Conservation (phyloP, 2,329 filamentous ascomycete species). For the Claviceps digitariae region DNA sequence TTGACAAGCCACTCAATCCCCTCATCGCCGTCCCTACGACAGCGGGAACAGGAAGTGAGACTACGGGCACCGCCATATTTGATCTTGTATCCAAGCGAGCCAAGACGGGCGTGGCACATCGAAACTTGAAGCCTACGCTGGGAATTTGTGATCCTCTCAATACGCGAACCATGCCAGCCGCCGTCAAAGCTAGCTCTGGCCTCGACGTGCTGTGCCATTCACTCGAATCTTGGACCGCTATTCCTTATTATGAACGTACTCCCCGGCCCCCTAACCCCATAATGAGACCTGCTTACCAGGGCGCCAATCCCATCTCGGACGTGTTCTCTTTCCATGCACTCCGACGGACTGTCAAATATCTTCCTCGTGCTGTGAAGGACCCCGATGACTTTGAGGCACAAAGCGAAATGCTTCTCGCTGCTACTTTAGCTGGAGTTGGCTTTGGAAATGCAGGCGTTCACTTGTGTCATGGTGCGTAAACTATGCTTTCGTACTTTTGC, state of each 20-base stretch:
- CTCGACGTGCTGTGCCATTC: slow-evolving; percentile 92
- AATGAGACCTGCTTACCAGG: slow-evolving; percentile 84
- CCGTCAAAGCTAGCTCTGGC: slow-evolving; percentile 82
- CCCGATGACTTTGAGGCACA: slow-evolving; percentile 90
- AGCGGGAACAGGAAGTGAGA: slow-evolving; percentile 80
- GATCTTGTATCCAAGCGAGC: slow-evolving; percentile 80
- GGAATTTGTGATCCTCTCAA: slow-evolving; percentile 81
- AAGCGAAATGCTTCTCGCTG: slow-evolving; percentile 86
- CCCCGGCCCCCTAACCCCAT: slow-evolving; percentile 84
- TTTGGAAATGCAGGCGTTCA: slow-evolving; percentile 98
- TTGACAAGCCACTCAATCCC: slow-evolving; percentile 56
- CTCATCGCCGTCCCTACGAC: slow-evolving; percentile 77
- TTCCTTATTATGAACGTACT: slow-evolving; percentile 76
- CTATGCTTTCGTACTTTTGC: neutral
- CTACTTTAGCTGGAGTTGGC: slow-evolving; percentile 85
- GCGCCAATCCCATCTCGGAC: slow-evolving; percentile 93
- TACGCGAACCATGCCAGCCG: slow-evolving; percentile 88
- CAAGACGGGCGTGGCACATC: slow-evolving; percentile 92
- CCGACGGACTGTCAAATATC: slow-evolving; percentile 73
- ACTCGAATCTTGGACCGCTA: slow-evolving; percentile 94
- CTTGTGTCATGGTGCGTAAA: slow-evolving; percentile 42
- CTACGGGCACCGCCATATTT: slow-evolving; percentile 95
- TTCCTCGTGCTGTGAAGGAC: slow-evolving; percentile 74
- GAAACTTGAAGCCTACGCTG: slow-evolving; percentile 87
- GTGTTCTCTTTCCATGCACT: slow-evolving; percentile 89